Percentiles rank a stretch among this genome's conserved stretches.
These are phyloP conservation scores for Mycena metata DNA, from an alignment of 768 basidiomycete species.

Conservation along the genomic window DNA sequence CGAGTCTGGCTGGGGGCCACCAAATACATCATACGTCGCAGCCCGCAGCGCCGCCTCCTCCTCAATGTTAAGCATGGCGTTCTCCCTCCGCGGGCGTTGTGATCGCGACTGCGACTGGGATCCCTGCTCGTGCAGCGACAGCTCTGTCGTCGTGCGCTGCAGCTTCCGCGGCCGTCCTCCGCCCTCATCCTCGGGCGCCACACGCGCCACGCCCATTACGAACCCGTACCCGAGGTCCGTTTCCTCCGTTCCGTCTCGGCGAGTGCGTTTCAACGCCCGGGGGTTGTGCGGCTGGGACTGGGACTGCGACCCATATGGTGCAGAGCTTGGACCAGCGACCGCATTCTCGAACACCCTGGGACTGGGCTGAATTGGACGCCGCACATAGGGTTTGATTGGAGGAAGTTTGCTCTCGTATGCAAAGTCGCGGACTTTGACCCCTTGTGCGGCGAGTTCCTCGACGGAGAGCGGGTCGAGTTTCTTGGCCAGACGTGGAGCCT, in stretches of 20 bases:
- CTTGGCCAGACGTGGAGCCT: neutral
- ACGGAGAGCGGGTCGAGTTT: constrained; percentile 41
- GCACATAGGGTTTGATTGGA: constrained; percentile 66
- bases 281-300: neutral
- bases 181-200: constrained; percentile 2
- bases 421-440: constrained; percentile 65
- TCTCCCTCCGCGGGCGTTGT: constrained; percentile 13
- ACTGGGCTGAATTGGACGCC: constrained; percentile 64
- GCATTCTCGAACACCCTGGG: neutral
- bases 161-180: constrained; percentile 12
- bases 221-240: constrained; percentile 26
- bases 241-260: constrained; percentile 28
- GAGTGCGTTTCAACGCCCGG: constrained; percentile 27
- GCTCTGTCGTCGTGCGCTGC: constrained; percentile 15
- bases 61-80: constrained; percentile 13
- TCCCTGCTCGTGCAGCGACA: neutral
- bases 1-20: constrained; percentile 8
- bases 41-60: constrained; percentile 23
- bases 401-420: constrained; percentile 78
- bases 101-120: neutral
- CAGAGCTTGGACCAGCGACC: constrained; percentile 40
- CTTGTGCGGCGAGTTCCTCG: constrained; percentile 46
- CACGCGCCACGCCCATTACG: constrained; percentile 31
- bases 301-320: neutral
- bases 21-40: constrained; percentile 20